Percentiles rank a stretch among this genome's conserved stretches.
Conservation (phyloP, 2,329 filamentous ascomycete genomes). For the Aspergillus piperis region DNA sequence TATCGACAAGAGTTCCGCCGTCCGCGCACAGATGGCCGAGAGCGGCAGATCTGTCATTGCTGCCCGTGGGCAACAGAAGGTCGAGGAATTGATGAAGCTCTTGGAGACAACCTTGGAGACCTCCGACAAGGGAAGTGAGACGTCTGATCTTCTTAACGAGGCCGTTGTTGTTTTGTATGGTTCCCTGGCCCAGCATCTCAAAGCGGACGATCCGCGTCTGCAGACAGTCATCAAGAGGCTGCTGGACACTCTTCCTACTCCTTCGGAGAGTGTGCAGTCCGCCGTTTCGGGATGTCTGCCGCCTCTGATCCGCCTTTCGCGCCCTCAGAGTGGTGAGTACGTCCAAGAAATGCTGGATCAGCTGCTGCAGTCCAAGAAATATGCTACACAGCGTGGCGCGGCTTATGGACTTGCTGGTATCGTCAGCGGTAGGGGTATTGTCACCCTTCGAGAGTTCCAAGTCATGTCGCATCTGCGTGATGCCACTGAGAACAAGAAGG, state of each 20-base stretch:
- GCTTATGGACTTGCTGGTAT: conserved; percentile 93
- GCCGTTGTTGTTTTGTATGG: conserved; percentile 98
- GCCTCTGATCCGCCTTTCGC: conserved; percentile 80
- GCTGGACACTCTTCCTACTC: conserved; percentile 83
- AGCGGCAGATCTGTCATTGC: conserved; percentile 81
- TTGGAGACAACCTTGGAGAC: conserved; percentile 87
- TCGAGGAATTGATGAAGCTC: conserved; percentile 88
- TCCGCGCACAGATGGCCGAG: conserved; percentile 88
- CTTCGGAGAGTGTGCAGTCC: conserved; percentile 95
- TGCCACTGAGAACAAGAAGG: conserved; percentile 94
- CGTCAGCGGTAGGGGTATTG: conserved; percentile 82
- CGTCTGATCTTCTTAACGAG: conserved; percentile 88
- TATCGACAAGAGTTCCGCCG: conserved; percentile 74
- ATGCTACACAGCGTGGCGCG: conserved; percentile 87
- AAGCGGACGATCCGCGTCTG: conserved; percentile 80
- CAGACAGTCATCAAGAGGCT: conserved; percentile 85
- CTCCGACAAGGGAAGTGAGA: conserved; percentile 77
- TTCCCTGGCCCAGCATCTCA: conserved; percentile 83
- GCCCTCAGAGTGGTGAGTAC: conserved; percentile 76
- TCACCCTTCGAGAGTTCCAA: conserved; percentile 77
- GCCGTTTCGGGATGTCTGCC: conserved; percentile 93
- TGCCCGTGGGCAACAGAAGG: conserved; percentile 74
- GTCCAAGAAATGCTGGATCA: conserved; percentile 78
- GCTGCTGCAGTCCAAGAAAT: conserved; percentile 84
- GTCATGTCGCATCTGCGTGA: conserved; percentile 79